Evolutionary conservation across 371 early-diverging fungal genomes (phyloP).

Genomic region (Basidiobolus meristosporus): DNA sequence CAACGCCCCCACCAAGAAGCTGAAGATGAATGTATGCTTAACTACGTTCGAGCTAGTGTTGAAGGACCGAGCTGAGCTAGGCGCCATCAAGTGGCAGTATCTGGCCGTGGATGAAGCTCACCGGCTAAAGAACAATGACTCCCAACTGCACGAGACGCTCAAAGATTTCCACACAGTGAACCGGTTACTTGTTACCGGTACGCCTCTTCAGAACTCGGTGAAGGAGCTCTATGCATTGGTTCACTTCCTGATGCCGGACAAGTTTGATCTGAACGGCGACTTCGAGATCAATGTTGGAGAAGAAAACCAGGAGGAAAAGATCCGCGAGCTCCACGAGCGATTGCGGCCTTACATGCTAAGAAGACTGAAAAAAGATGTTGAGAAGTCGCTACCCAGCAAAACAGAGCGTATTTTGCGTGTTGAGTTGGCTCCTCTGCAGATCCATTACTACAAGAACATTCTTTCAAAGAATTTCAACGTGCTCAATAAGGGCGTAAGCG

Average conservation of each 20-base stretch:
- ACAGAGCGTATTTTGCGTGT: slow-evolving; percentile 89
- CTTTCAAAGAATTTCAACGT: slow-evolving; percentile 79
- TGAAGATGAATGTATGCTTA: slow-evolving; percentile 80
- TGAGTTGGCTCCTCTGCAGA: slow-evolving; percentile 76
- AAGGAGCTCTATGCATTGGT: slow-evolving; percentile 66
- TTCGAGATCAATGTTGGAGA: slow-evolving; percentile 16
- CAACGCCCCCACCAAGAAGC: slow-evolving; percentile 15
- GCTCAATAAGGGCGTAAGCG: slow-evolving; percentile 61
- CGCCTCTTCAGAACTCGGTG: slow-evolving; percentile 76
- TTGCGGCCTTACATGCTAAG: slow-evolving; percentile 84
- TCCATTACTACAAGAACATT: slow-evolving; percentile 83
- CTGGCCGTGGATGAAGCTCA: slow-evolving; percentile 86
- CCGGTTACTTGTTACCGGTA: slow-evolving; percentile 74
- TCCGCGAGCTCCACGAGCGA: slow-evolving; percentile 62
- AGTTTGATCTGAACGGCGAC: slow-evolving; percentile 52
- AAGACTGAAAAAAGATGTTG: slow-evolving; percentile 93
- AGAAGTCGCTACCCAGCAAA: slow-evolving; percentile 87
- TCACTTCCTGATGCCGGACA: slow-evolving; percentile 68
- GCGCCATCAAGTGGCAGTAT: slow-evolving; percentile 63
- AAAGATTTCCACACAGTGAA: slow-evolving; percentile 53
- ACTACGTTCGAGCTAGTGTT: slow-evolving; percentile 91
- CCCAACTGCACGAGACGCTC: slow-evolving; percentile 69
- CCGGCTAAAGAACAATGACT: slow-evolving; percentile 75
- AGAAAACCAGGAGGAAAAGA: slow-evolving; percentile 57
- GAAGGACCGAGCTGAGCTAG: slow-evolving; percentile 66